Conservation (phyloP, 2,329 filamentous ascomycete genomes). For the Cadophora sp. region DNA sequence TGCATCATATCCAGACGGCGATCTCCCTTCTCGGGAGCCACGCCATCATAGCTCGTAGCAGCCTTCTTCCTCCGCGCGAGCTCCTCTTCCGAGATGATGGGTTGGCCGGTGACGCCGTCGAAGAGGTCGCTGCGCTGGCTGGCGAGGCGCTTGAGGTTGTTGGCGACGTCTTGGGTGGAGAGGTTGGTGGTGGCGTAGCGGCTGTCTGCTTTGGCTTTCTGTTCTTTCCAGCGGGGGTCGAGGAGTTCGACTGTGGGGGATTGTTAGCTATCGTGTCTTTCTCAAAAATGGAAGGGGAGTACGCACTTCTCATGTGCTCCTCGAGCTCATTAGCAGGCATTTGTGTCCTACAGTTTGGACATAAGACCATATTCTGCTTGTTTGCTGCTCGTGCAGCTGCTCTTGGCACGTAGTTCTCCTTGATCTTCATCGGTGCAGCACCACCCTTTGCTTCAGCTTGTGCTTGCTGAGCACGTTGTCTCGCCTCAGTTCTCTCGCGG, state of each 20-base stretch:
- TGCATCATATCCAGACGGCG: slow-evolving; percentile 63
- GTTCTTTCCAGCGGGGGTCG: slow-evolving; percentile 94
- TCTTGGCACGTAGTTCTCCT: slow-evolving; percentile 89
- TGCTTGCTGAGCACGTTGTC: slow-evolving; percentile 73
- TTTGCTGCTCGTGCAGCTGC: slow-evolving; percentile 76
- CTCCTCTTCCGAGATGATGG: slow-evolving; percentile 76
- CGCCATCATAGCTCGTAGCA: slow-evolving; percentile 71
- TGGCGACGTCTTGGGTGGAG: slow-evolving; percentile 85
- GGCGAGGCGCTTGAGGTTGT: slow-evolving; percentile 93
- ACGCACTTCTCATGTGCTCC: slow-evolving; percentile 85
- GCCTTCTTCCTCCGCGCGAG: slow-evolving; percentile 77
- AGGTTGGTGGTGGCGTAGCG: slow-evolving; percentile 87
- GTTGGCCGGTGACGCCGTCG: slow-evolving; percentile 72
- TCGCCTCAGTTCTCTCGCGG: slow-evolving; percentile 66
- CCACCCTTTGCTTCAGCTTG: slow-evolving; percentile 78
- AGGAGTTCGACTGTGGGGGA: slow-evolving; percentile 74
- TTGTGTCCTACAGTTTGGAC: slow-evolving; percentile 91
- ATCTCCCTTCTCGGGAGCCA: slow-evolving; percentile 63
- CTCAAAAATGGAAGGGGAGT: neutral
- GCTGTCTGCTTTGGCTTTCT: slow-evolving; percentile 86
- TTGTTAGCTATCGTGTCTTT: slow-evolving; percentile 29
- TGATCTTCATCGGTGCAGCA: slow-evolving; percentile 82
- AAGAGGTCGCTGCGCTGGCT: slow-evolving; percentile 89
- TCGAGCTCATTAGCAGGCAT: slow-evolving; percentile 88
- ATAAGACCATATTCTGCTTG: slow-evolving; percentile 72